Conservation (phyloP, 2,329 filamentous ascomycete species). For the Aspergillus ibericus region DNA sequence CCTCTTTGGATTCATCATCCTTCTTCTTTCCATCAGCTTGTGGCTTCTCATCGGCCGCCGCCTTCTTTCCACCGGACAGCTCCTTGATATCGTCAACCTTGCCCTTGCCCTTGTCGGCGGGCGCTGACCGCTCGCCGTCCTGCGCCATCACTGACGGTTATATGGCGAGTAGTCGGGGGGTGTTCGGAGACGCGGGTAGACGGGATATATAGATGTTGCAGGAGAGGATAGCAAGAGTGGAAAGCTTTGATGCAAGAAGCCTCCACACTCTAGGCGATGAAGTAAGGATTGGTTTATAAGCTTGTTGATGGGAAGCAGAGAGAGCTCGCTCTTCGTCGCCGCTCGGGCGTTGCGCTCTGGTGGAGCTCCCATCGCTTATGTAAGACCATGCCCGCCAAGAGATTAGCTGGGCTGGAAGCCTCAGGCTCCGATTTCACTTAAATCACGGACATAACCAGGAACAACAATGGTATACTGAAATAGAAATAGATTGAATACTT, state of each 20-base stretch:
- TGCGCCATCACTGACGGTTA: constrained; percentile 71
- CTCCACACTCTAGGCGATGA: constrained; percentile 21
- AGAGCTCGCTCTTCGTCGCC: constrained; percentile 26
- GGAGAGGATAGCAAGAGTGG: constrained; percentile 12
- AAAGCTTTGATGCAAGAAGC: constrained; percentile 14
- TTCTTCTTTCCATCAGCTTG: constrained; percentile 70
- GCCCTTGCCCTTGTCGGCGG: constrained; percentile 92
- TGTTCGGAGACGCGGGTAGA: constrained; percentile 13
- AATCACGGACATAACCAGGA: not conserved
- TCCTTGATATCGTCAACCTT: constrained; percentile 75
- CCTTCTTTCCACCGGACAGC: constrained; percentile 53
- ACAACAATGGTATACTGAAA: too few relatives aligned
- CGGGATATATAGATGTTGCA: constrained; percentile 1
- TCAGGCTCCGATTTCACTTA: not conserved
- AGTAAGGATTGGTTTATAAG: constrained; percentile 22
- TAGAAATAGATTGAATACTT: not conserved
- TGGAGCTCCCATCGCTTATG: constrained; percentile 30
- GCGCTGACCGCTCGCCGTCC: constrained; percentile 81
- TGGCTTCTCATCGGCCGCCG: constrained; percentile 68
- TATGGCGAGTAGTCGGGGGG: constrained; percentile 29
- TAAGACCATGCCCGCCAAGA: constrained; percentile 21
- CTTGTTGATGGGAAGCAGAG: constrained; percentile 28
- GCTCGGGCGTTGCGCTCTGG: constrained; percentile 26
- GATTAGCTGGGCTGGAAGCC: not conserved
- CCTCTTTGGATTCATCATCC: constrained; percentile 66